Percentiles rank a stretch among this genome's conserved stretches.
Evolutionary conservation across 2,329 filamentous ascomycete species (phyloP).

Genomic region (Amesomyces nigricolor): DNA sequence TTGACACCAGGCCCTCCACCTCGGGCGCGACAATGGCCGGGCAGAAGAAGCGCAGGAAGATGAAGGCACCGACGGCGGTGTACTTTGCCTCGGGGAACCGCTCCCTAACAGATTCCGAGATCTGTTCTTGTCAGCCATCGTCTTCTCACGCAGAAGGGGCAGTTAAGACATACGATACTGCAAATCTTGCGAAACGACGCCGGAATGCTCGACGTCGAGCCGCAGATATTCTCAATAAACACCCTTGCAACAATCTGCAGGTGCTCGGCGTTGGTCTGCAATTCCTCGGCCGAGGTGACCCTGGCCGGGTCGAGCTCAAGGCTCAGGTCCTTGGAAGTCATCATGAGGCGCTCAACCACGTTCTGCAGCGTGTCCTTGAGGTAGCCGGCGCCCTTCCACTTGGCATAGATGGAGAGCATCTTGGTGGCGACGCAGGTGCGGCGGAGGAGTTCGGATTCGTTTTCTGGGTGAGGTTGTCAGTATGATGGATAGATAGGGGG

Average conservation of each 20-base stretch:
- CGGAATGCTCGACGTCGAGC: constrained; percentile 56
- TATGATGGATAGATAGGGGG: not conserved
- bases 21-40: constrained; percentile 67
- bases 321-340: constrained; percentile 62
- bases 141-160: no score
- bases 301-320: constrained; percentile 62
- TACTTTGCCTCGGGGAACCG: constrained; percentile 66
- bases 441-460: constrained; percentile 62
- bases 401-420: constrained; percentile 65
- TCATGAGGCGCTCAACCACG: constrained; percentile 59
- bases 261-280: constrained; percentile 61
- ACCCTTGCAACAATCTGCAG: constrained; percentile 63
- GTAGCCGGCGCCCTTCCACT: constrained; percentile 63
- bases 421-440: constrained; percentile 67
- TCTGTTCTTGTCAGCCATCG: constrained; percentile 34
- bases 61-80: constrained; percentile 65
- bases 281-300: constrained; percentile 54
- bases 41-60: constrained; percentile 67
- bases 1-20: constrained; percentile 57
- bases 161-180: constrained; percentile 57
- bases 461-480: constrained; percentile 40
- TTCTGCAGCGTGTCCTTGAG: constrained; percentile 60
- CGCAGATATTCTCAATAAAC: constrained; percentile 65
- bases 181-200: constrained; percentile 62
- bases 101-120: constrained; percentile 56